phyloP scores from a whole-genome alignment of 768 basidiomycete genomes.

The Aureoboletus auriporus region DNA sequence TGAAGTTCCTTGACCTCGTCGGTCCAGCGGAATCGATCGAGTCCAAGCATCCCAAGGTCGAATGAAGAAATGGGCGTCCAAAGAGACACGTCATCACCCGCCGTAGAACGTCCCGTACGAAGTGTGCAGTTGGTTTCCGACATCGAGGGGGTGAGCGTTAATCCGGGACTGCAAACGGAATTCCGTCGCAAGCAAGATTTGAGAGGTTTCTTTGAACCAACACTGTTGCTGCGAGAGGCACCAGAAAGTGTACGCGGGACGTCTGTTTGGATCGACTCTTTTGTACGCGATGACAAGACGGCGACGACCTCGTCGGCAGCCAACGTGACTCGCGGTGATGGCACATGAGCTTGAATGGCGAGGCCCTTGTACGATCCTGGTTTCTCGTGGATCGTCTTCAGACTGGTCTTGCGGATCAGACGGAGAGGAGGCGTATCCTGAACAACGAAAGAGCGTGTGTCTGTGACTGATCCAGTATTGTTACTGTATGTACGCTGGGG shows the following conservation, averaged over 20 bases:
- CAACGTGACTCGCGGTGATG: not conserved
- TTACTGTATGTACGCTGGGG: too few relatives aligned
- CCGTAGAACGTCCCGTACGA: too few relatives aligned
- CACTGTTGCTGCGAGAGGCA: not conserved
- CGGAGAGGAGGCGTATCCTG: not conserved
- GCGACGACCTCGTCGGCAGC: not conserved
- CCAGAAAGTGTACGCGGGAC: not conserved
- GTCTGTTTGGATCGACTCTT: too few relatives aligned
- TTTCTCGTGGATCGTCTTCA: conserved; percentile 5
- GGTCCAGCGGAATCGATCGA: conserved; percentile 22
- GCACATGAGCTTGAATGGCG: not conserved
- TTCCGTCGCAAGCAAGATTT: conserved; percentile 12
- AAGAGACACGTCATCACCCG: not conserved
- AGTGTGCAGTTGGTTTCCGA: too few relatives aligned
- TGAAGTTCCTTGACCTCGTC: conserved; percentile 11
- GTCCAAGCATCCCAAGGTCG: conserved; percentile 23
- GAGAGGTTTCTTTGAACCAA: conserved; percentile 3
- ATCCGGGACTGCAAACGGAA: not conserved
- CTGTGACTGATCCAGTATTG: not conserved
- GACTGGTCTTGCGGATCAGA: not conserved
- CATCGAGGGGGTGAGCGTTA: not conserved
- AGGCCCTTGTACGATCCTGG: conserved; percentile 8
- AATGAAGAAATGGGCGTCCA: conserved; percentile 15
- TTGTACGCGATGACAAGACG: too few relatives aligned
- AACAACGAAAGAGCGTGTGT: not conserved